Percentiles rank a stretch among this genome's conserved stretches.
Conservation (phyloP, 2,329 filamentous ascomycete species). For the Penicillium concentricum region DNA sequence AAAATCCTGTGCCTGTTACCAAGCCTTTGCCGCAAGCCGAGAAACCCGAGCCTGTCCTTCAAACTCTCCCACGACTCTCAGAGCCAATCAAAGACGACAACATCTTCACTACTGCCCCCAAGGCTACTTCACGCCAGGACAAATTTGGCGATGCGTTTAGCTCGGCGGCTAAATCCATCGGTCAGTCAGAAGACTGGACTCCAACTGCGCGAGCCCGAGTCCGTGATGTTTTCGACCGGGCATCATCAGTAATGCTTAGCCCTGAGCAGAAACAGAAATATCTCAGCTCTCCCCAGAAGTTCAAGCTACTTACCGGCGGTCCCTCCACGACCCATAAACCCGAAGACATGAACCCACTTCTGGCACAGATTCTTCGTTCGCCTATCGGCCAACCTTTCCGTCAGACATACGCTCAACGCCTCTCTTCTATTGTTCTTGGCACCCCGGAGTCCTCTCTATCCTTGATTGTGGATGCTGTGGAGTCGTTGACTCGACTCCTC, state of each 20-base stretch:
- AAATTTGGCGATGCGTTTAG: slow-evolving; percentile 44
- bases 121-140: slow-evolving; percentile 36
- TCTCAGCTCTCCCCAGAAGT: slow-evolving; percentile 37
- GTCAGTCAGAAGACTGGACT: slow-evolving; percentile 45
- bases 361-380: slow-evolving; percentile 51
- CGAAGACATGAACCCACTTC: slow-evolving; percentile 50
- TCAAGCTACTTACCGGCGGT: slow-evolving; percentile 36
- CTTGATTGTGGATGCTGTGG: slow-evolving; percentile 69
- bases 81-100: slow-evolving; percentile 50
- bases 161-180: slow-evolving; percentile 48
- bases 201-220: slow-evolving; percentile 39
- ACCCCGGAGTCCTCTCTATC: slow-evolving; percentile 68
- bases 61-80: slow-evolving; percentile 52
- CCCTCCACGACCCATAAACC: slow-evolving; percentile 43
- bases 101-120: slow-evolving; percentile 46
- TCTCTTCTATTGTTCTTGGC: slow-evolving; percentile 69
- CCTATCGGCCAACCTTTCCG: slow-evolving; percentile 67
- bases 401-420: slow-evolving; percentile 64
- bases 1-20: slow-evolving; percentile 44
- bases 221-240: slow-evolving; percentile 40
- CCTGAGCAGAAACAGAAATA: slow-evolving; percentile 42
- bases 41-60: slow-evolving; percentile 42
- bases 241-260: slow-evolving; percentile 40
- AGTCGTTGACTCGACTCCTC: slow-evolving; percentile 66
- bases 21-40: slow-evolving; percentile 41